A percentile compares a stretch with the other conserved stretches of the same genome.
Conservation (phyloP, 805 yeast species). For the Candida silvicultrix region DNA sequence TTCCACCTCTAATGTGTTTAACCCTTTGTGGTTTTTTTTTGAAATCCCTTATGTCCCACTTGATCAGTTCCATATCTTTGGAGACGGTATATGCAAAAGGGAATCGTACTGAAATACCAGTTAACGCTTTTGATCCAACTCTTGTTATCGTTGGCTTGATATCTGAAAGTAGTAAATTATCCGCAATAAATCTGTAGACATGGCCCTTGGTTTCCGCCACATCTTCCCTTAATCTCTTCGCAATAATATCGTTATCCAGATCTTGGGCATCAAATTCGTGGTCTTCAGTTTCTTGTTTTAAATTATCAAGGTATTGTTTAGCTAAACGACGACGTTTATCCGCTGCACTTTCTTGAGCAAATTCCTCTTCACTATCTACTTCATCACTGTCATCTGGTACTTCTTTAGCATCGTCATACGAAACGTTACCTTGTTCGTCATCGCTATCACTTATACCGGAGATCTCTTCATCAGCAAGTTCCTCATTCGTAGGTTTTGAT, state of each 20-base stretch:
- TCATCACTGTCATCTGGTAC: slow-evolving; percentile 28
- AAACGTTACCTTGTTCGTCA: slow-evolving; percentile 37
- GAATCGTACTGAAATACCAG: slow-evolving; percentile 34
- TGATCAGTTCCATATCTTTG: slow-evolving; percentile 72
- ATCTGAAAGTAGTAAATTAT: slow-evolving; percentile 35
- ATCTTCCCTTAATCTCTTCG: slow-evolving; percentile 75
- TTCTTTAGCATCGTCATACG: slow-evolving; percentile 25
- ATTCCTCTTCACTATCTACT: slow-evolving; percentile 65
- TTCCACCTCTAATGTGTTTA: slow-evolving; percentile 63
- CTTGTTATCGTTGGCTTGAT: slow-evolving; percentile 40
- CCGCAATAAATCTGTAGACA: slow-evolving; percentile 63
- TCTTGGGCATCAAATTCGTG: slow-evolving; percentile 81
- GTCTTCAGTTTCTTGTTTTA: slow-evolving; percentile 52
- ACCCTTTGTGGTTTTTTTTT: slow-evolving; percentile 57
- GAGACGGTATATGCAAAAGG: slow-evolving; percentile 68
- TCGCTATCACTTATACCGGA: slow-evolving; percentile 45
- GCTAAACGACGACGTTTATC: slow-evolving; percentile 94
- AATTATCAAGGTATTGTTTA: slow-evolving; percentile 79
- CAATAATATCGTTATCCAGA: slow-evolving; percentile 78
- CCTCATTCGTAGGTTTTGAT: slow-evolving; percentile 4
- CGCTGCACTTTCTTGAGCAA: slow-evolving; percentile 73
- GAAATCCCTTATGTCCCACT: slow-evolving; percentile 63
- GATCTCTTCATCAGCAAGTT: slow-evolving; percentile 44
- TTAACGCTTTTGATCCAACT: slow-evolving; percentile 54
- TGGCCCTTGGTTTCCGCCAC: slow-evolving; percentile 88